Conservation (phyloP, 202 grass and related monocot species). For the Cymbopogon flexuosus region DNA sequence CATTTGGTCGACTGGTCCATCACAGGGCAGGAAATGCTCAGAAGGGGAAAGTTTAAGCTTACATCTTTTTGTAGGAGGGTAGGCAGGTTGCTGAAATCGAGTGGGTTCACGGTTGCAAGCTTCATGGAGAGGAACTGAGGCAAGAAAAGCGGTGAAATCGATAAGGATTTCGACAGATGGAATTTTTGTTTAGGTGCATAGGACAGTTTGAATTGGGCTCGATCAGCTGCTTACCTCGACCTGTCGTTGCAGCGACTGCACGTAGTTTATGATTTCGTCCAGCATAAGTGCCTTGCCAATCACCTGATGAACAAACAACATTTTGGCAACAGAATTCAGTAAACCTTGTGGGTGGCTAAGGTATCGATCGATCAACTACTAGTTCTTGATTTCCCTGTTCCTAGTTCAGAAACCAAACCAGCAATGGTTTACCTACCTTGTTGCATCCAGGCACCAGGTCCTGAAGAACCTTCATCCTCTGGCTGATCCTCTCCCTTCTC, state of each 20-base stretch:
- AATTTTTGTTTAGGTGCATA: not conserved
- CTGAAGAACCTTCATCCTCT: constrained; percentile 75
- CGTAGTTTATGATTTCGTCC: constrained; percentile 81
- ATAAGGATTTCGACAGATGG: not conserved
- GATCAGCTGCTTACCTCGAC: constrained; percentile 45
- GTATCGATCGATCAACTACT: not conserved
- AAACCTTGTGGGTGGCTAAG: not conserved
- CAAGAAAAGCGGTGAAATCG: not conserved
- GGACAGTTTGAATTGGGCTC: not conserved
- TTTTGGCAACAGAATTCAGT: not conserved
- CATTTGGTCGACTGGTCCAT: not conserved
- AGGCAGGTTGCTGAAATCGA: constrained; percentile 63
- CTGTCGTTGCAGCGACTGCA: constrained; percentile 69
- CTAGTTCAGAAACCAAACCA: not conserved
- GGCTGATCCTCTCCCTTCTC: constrained; percentile 73
- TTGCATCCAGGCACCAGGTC: constrained; percentile 80
- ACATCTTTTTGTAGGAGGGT: constrained; percentile 66
- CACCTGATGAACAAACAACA: constrained; percentile 34
- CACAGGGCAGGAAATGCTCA: not conserved
- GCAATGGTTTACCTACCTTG: constrained; percentile 37
- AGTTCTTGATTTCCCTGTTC: not conserved
- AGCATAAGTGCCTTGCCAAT: constrained; percentile 84
- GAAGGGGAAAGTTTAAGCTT: constrained; percentile 20
- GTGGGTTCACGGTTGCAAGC: constrained; percentile 66
- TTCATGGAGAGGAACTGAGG: constrained; percentile 85